Evolutionary conservation across 495 filamentous ascomycete genomes (phyloP), one percentile per base, ranked within the genome.

Genomic region (Beverwykella pulmonaria): DNA sequence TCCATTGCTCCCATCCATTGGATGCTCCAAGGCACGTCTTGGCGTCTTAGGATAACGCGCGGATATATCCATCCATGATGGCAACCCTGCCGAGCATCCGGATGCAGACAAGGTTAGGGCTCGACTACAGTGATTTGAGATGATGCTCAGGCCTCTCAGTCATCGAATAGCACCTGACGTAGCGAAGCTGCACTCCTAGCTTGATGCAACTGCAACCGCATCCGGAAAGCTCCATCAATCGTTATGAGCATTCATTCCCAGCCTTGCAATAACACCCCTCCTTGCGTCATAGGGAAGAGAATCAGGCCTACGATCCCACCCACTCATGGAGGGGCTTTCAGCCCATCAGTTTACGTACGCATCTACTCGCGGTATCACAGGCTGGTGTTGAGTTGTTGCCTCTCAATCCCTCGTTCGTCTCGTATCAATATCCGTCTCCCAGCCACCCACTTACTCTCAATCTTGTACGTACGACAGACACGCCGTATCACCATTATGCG

Each of bases 401-500:
- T 61, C 46, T 25, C 25, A 12, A 22, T 32, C n/a, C 20, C 29
- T 15, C 39, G 9, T n/a, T 9, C 2, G 39, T 44, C 58, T 61
- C 58, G 58, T 61, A 49, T 61, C 58, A 52, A 61, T 52, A 61
- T 61, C 47, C 17, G 48, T 3, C 23, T 41, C 53, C 53, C 53
- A 57, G 53, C 53, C 32, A 57, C 30, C 53, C 19, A 20, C 32
- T n/a, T 50, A 3, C 34, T 55, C 5, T 44, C 39, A 44, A 4
- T 44, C 59, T 12, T 17, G 17, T 19, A 34, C 59, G 4, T 50
- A 29, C n/a, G 39, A 23, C 26, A 39, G 3, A 25, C 20, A 23
- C 25, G 60, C 36, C 25, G 60, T 63, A 55, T 23, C 20, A 55
- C 60, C 49, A 47, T 54, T 44, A 55, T 63, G 60, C 60, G 50